phyloP scores from a whole-genome alignment of 768 basidiomycete species.

The Lentinula raphanica region DNA sequence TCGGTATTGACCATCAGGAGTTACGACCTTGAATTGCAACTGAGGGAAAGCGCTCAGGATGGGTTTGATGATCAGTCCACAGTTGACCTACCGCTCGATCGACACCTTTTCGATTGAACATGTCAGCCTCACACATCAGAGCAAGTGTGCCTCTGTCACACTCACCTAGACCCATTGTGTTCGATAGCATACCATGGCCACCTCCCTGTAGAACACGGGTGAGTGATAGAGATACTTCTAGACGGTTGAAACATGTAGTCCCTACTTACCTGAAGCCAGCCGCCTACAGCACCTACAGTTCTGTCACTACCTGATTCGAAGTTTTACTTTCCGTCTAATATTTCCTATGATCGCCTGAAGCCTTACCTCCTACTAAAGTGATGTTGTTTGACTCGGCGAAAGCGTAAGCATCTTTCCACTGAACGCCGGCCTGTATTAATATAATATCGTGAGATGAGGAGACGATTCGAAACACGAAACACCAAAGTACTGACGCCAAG shows the following conservation, averaged over 20 bases:
- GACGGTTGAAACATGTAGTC: neutral
- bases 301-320: conserved; percentile 27
- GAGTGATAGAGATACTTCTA: neutral
- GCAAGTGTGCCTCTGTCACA: neutral
- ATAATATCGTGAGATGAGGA: neutral
- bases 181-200: conserved; percentile 9
- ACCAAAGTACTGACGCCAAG: conserved; percentile 9
- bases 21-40: conserved; percentile 50
- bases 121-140: neutral
- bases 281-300: conserved; percentile 37
- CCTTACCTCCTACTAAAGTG: conserved; percentile 38
- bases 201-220: conserved; percentile 4
- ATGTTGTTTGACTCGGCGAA: conserved; percentile 41
- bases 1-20: conserved; percentile 43
- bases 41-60: conserved; percentile 9
- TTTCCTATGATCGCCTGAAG: neutral
- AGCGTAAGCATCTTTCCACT: conserved; percentile 37
- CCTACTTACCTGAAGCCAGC: conserved; percentile 30
- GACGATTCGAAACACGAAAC: neutral
- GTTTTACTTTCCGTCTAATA: neutral
- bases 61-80: neutral
- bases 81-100: conserved; percentile 35
- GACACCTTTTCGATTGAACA: conserved; percentile 16
- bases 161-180: conserved; percentile 36
- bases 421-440: conserved; percentile 36